These are phyloP conservation scores for Antitrichia curtipendula DNA, from an alignment of 225 moss, liverwort and hornwort genomes.

Conservation along the genomic window DNA sequence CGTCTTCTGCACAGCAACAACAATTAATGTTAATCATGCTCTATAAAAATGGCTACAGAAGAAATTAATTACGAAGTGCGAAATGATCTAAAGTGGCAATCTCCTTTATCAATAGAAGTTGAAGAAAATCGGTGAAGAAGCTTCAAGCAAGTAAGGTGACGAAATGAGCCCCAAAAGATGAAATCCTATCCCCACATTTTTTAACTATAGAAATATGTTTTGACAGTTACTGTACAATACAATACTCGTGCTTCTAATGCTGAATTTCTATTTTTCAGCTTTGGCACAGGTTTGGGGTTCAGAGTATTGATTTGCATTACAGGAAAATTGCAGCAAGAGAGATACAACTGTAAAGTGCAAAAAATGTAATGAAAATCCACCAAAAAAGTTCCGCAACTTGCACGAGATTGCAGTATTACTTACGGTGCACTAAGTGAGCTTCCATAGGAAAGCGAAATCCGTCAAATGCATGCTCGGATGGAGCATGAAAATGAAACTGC, in stretches of 20 bases:
- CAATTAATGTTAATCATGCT: not conserved
- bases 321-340: not conserved
- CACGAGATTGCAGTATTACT: not conserved
- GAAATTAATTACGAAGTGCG: not conserved
- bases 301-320: not conserved
- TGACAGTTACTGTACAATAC: not conserved
- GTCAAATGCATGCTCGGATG: slow-evolving; percentile 65
- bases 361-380: not conserved
- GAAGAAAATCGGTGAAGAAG: not conserved
- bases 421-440: slow-evolving; percentile 67
- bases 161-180: too few relatives aligned
- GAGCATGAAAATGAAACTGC: slow-evolving; percentile 59
- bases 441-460: slow-evolving; percentile 58
- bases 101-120: not conserved
- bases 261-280: not conserved
- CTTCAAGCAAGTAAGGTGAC: not conserved
- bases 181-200: not conserved
- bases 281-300: not conserved
- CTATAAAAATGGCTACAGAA: not conserved
- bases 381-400: not conserved
- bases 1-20: slow-evolving; percentile 27
- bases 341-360: not conserved
- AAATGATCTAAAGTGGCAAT: not conserved
- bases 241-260: not conserved
- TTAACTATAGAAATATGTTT: not conserved